These are phyloP conservation scores for Backusella mclennaniae DNA, from an alignment of 192 early-diverging fungal species.

Conservation along the genomic window DNA sequence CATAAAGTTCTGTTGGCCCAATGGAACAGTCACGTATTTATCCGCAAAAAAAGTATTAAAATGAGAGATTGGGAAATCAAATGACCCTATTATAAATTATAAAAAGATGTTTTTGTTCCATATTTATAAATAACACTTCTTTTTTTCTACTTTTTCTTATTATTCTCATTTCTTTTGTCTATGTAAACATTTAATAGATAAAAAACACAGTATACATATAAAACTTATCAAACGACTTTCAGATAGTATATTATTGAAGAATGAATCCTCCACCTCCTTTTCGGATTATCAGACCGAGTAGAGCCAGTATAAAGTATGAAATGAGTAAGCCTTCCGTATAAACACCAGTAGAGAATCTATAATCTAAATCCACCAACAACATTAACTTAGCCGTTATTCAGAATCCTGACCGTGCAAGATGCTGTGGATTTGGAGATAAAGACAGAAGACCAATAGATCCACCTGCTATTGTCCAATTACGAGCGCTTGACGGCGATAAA, in stretches of 20 bases:
- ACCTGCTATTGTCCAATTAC: constrained; percentile 65
- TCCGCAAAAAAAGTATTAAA: background rate
- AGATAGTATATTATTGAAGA: background rate
- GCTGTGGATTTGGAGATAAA: constrained; percentile 78
- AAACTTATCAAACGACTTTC: background rate
- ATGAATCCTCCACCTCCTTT: constrained; percentile 1
- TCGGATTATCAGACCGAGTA: constrained; percentile 1
- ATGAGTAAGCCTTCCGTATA: background rate
- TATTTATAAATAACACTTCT: background rate
- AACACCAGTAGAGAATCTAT: background rate
- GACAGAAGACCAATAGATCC: constrained; percentile 74
- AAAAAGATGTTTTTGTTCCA: background rate
- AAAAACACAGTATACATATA: background rate
- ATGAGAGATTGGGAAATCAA: background rate
- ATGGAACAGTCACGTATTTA: background rate
- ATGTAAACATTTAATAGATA: background rate
- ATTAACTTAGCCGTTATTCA: constrained; percentile 47
- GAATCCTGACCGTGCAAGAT: constrained; percentile 63
- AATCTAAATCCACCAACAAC: constrained; percentile 10
- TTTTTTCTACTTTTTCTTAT: background rate
- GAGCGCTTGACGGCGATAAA: constrained; percentile 53
- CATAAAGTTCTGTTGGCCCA: background rate
- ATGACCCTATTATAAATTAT: background rate
- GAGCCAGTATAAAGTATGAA: constrained; percentile 5
- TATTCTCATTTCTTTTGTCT: background rate